These are phyloP conservation scores for Dichomitus squalens DNA, from an alignment of 1,284 basidiomycete genomes.

Conservation along the genomic window DNA sequence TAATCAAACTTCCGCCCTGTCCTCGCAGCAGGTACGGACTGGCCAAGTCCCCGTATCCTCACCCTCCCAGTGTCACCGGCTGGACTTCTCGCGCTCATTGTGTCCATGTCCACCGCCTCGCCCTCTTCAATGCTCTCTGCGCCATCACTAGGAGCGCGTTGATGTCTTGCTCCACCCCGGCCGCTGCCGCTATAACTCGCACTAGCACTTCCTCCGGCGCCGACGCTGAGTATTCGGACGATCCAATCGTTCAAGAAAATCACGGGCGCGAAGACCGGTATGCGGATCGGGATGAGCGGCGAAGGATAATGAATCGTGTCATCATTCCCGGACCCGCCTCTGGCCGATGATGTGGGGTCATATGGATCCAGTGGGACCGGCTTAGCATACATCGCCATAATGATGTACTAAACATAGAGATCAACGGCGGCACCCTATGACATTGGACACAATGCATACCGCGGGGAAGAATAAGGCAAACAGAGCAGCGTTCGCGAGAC, in stretches of 20 bases:
- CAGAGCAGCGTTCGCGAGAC: constrained; percentile 73
- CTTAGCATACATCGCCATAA: constrained; percentile 74
- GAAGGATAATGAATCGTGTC: constrained; percentile 61
- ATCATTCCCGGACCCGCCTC: constrained; percentile 31
- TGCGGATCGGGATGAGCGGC: constrained; percentile 74
- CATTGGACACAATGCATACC: constrained; percentile 41
- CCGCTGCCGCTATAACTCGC: not conserved
- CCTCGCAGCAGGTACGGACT: constrained; percentile 1
- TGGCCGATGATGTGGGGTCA: constrained; percentile 48
- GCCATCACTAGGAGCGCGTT: constrained; percentile 39
- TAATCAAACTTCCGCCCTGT: constrained; percentile 30
- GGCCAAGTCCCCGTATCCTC: constrained; percentile 15
- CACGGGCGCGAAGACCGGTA: constrained; percentile 73
- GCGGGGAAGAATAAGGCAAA: constrained; percentile 80
- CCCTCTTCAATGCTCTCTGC: constrained; percentile 59
- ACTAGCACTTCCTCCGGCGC: constrained; percentile 28
- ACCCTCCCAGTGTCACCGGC: constrained; percentile 13
- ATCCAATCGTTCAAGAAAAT: constrained; percentile 76
- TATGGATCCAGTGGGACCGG: constrained; percentile 73
- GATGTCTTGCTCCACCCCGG: constrained; percentile 13
- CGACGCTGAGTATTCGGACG: constrained; percentile 62
- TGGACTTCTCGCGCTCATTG: constrained; percentile 14
- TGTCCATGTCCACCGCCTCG: constrained; percentile 33
- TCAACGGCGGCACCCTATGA: not conserved
- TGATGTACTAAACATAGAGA: constrained; percentile 59